These are phyloP conservation scores for Pseudopithomyces maydicus DNA, from an alignment of 2,329 filamentous ascomycete species.

Conservation along the genomic window DNA sequence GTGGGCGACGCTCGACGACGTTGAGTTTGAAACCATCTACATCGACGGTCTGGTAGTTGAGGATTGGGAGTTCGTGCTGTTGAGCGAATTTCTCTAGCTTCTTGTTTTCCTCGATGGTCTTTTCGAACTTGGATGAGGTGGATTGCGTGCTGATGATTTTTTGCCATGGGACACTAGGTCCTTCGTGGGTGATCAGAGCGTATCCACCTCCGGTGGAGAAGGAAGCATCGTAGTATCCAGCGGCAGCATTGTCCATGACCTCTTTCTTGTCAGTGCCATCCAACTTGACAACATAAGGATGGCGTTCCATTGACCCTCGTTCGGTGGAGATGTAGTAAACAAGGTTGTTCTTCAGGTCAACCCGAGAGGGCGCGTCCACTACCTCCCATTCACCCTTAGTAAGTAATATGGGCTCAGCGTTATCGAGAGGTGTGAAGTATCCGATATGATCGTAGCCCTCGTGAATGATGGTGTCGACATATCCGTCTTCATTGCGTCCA, in stretches of 20 bases:
- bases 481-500: slow-evolving; percentile 81
- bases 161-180: slow-evolving; percentile 88
- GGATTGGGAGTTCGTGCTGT: slow-evolving; percentile 79
- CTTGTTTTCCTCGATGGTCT: slow-evolving; percentile 78
- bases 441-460: slow-evolving; percentile 88
- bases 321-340: slow-evolving; percentile 92
- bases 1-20: slow-evolving; percentile 82
- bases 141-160: slow-evolving; percentile 84
- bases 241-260: slow-evolving; percentile 72
- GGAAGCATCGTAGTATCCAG: slow-evolving; percentile 80
- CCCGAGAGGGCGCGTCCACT: slow-evolving; percentile 77
- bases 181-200: slow-evolving; percentile 80
- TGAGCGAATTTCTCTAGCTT: slow-evolving; percentile 70
- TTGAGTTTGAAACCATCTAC: slow-evolving; percentile 77
- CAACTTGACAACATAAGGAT: slow-evolving; percentile 87
- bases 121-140: slow-evolving; percentile 66
- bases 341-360: slow-evolving; percentile 82
- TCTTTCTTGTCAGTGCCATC: slow-evolving; percentile 75
- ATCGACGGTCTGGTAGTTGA: slow-evolving; percentile 83
- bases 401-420: slow-evolving; percentile 78
- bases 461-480: slow-evolving; percentile 88
- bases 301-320: slow-evolving; percentile 84
- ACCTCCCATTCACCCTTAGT: slow-evolving; percentile 94
- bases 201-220: slow-evolving; percentile 86
- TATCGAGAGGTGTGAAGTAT: slow-evolving; percentile 90